These are phyloP conservation scores for Serpula lacrymans DNA, from an alignment of 768 basidiomycete genomes.

Conservation along the genomic window DNA sequence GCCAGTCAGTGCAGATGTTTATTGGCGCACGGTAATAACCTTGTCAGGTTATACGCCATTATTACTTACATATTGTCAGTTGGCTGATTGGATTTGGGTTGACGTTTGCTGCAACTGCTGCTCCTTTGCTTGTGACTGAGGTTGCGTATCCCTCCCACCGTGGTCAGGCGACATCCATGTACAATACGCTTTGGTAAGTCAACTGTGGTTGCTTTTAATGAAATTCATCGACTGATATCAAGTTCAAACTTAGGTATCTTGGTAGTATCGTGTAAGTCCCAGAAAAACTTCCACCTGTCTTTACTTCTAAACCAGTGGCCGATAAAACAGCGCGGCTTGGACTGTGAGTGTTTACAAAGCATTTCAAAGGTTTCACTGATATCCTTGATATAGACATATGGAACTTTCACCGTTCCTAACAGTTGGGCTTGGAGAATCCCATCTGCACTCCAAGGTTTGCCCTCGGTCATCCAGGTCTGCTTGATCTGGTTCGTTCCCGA, in stretches of 20 bases:
- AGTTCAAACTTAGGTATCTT: conserved; percentile 1
- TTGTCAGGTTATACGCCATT: conserved; percentile 1
- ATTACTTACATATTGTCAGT: conserved; percentile 5
- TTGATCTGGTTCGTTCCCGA: conserved; percentile 43
- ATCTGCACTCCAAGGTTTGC: conserved; percentile 32
- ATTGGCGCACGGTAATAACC: conserved; percentile 27
- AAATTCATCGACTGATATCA: too few species aligned
- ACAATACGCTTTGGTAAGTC: conserved; percentile 28
- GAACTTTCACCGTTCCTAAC: conserved; percentile 29
- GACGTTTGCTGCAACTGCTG: conserved; percentile 29
- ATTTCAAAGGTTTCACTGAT: conserved; percentile 15
- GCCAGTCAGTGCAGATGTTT: conserved; percentile 31
- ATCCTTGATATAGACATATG: conserved; percentile 23
- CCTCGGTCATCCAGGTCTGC: conserved; percentile 32
- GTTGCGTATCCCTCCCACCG: conserved; percentile 41
- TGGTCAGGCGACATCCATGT: conserved; percentile 30
- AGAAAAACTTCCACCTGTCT: conserved; percentile 1
- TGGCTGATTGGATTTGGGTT: conserved; percentile 29
- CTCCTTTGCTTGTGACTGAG: conserved; percentile 42
- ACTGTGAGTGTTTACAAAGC: conserved; percentile 12
- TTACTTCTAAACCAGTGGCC: neutral
- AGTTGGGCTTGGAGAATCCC: conserved; percentile 40
- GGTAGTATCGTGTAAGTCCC: conserved; percentile 3
- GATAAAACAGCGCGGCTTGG: conserved; percentile 21
- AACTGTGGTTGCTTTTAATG: too few species aligned